Percentiles rank a stretch among this genome's conserved stretches.
phyloP scores from a whole-genome alignment of 345 rosid genomes.

The Streptanthus diversifolius region DNA sequence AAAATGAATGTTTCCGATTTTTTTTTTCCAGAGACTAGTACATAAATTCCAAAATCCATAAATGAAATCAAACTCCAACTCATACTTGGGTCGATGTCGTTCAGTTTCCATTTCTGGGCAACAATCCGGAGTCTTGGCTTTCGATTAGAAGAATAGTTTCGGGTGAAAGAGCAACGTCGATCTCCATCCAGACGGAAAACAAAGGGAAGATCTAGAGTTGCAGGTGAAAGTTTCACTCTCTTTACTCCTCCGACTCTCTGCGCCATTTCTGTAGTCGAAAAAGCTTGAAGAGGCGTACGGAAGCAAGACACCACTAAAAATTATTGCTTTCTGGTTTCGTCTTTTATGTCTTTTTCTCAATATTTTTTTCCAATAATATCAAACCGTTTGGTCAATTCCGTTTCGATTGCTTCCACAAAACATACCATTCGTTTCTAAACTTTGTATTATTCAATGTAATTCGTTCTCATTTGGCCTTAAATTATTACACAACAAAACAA shows the following conservation, averaged over 20 bases:
- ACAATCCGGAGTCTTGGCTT: conserved; percentile 50
- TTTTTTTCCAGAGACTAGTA: neutral
- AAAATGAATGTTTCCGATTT: neutral
- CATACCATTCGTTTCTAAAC: neutral
- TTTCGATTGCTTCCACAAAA: neutral
- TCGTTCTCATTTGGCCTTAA: neutral
- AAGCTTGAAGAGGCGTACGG: conserved; percentile 24
- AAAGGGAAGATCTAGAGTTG: conserved; percentile 11
- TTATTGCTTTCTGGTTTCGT: conserved; percentile 17
- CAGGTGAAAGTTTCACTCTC: conserved; percentile 1
- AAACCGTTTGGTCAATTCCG: neutral
- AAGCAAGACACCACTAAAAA: conserved; percentile 16
- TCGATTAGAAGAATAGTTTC: conserved; percentile 32
- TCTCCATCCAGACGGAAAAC: neutral
- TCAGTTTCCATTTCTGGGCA: conserved; percentile 66
- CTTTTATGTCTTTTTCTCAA: neutral
- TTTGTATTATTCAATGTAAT: neutral
- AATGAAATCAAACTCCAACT: neutral
- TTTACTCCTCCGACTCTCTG: conserved; percentile 20
- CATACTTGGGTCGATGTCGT: conserved; percentile 61
- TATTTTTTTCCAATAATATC: neutral
- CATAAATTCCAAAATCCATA: neutral
- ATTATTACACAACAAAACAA: neutral
- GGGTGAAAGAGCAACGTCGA: conserved; percentile 20
- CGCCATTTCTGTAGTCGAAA: conserved; percentile 24